Base-by-base conservation (phyloP, 331 rosid species). In the Quercus phellos region DNA sequence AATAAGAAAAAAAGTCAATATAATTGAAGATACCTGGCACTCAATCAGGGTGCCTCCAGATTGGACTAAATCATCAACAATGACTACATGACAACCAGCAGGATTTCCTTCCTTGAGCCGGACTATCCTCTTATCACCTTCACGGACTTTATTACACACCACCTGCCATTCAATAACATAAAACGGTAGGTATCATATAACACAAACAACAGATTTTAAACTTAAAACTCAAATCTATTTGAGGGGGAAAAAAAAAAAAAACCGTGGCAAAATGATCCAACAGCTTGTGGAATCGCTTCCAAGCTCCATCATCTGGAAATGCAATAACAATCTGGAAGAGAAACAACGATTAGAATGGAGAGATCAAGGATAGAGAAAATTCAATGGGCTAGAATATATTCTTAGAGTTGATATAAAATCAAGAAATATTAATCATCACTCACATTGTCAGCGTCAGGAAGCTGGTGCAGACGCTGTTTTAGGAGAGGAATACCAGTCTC, bases 271-370 rank as follows among this genome's bases (percentile, higher is more conserved):
- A 95, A 27, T 84, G 85, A 74, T 92, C 97, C 74, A 95, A 89
- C 78, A 32, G 94, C 90, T 95, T 95, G 93, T 95, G 98, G 82
- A 90, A 95, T 78, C 99, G 87, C 88, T 95, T 95, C 98, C 97
- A 95, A 75, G 99, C 99, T 80, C 99, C 99, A 81, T 95, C 98
- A 69, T 95, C 98, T 0, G 98, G 99, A 85, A 95, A 92, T 78
- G 99, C 99, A 82, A 92, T 87, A 74, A 95, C 98, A 84, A 91
- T 86, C 99, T 95, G 90, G 74, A 82, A 83, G 22, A 34, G 55
- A 24, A 75, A 77, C 68, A 35, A 74, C 10, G 76, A 70, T 83
- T 35, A 56, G 51, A 43, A 68, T 59, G 78, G 69, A 70, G 53
- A 60, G 63, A 60, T 76, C n/a, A 55, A 12, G 70, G 38, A 54